These are phyloP conservation scores for Maudiozyma serrabonitensis DNA, from an alignment of 805 yeast species.

Conservation along the genomic window DNA sequence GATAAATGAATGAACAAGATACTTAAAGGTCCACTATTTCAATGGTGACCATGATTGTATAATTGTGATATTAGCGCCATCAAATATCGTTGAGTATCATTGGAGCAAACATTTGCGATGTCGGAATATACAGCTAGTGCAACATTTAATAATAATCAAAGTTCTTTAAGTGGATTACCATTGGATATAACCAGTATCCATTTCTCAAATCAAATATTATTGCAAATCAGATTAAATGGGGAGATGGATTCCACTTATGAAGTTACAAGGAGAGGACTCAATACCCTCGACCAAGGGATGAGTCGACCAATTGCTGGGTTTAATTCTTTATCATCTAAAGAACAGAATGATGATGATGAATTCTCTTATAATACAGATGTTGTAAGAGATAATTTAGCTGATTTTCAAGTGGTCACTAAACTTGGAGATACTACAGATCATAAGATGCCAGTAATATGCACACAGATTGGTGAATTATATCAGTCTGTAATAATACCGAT, in stretches of 20 bases:
- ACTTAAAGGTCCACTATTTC: no score
- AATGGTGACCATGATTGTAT: no score
- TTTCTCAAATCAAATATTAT: constrained; percentile 18
- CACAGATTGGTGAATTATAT: constrained; percentile 33
- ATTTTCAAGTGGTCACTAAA: constrained; percentile 38
- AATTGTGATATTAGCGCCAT: no score
- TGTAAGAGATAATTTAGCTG: constrained; percentile 24
- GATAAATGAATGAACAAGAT: no score
- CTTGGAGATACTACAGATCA: constrained; percentile 40
- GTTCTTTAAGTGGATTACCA: not conserved
- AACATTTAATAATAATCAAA: not conserved
- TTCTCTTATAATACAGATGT: constrained; percentile 12
- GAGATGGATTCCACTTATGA: constrained; percentile 41
- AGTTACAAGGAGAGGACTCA: constrained; percentile 23
- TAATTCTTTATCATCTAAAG: not conserved
- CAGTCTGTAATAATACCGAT: constrained; percentile 18
- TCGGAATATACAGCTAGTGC: not conserved
- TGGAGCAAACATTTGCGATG: not conserved
- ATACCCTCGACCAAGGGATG: constrained; percentile 8
- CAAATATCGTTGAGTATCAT: no score
- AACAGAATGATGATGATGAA: constrained; percentile 8
- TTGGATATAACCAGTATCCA: constrained; percentile 14
- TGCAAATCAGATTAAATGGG: constrained; percentile 25
- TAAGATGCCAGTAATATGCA: constrained; percentile 39
- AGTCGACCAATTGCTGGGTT: constrained; percentile 14